Evolutionary conservation across 176 grass and related monocot species (phyloP), one percentile per base, ranked within the genome.

Genomic region (Carex cristatella): DNA sequence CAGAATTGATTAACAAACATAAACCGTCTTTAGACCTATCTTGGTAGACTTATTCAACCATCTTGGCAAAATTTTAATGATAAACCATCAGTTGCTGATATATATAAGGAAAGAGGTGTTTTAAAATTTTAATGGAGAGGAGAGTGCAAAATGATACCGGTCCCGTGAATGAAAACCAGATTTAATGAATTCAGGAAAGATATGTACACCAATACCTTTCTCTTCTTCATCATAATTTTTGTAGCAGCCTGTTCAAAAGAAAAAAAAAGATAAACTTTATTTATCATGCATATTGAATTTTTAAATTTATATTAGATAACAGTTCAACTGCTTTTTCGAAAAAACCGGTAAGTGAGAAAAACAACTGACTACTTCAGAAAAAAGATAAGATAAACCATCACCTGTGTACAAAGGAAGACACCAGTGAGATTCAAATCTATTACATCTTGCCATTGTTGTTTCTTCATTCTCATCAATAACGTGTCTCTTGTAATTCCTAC

Each of bases 151-250:
- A 56, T 57, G 51, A 79, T 10, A 75, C 13, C 16, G 1, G 12
- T 37, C 74, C 11, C 51, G 8, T 70, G 65, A 62, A 15, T 6
- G 62, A 61, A 44, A 48, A 69, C 5, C 12, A 75, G 69, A 54
- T 37, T 59, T 86, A 31, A 35, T 61, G 6, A 57, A 76, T 18
- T 60, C 31, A 13, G 82, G 3, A 82, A 44, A 46, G 14, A 58
- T 57, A 79, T 57, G 35, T 35, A 37, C 2, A 65, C 40, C 80
- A 14, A 18, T 91, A 97, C 94, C 89, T 93, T 95, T 88, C 79
- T 93, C 89, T 97, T 97, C 68, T 98, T 98, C 93, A 94, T 93
- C 95, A 98, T 98, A 82, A 98, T 35, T 90, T 98, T 98, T 79
- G 93, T 92, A 44, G 95, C 95, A 90, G 91, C 95, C 95, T 98